phyloP scores from a whole-genome alignment of 2,329 filamentous ascomycete species.

The Monilinia laxa region DNA sequence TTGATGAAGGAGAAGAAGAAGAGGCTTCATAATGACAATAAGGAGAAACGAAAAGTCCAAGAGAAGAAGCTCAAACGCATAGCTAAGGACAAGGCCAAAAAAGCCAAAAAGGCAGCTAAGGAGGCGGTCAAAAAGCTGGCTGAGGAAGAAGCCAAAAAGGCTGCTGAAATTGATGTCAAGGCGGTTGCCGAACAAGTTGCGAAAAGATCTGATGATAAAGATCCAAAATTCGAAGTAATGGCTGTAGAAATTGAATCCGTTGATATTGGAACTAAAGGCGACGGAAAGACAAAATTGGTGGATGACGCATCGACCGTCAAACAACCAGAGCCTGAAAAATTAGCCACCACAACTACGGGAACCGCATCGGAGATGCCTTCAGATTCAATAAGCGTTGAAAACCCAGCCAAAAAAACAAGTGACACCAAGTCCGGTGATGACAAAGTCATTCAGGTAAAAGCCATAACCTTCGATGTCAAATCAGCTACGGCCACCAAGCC shows the following conservation, averaged over 20 bases:
- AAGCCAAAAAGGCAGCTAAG: constrained; percentile 24
- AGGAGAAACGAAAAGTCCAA: constrained; percentile 25
- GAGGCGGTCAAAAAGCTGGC: constrained; percentile 25
- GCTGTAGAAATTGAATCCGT: constrained; percentile 1
- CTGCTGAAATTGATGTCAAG: constrained; percentile 2
- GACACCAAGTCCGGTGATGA: neutral
- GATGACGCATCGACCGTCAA: neutral
- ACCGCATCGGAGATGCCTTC: neutral
- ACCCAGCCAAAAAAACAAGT: neutral
- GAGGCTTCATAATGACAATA: constrained; percentile 27
- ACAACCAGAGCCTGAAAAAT: neutral
- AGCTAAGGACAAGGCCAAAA: constrained; percentile 27
- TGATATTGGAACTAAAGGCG: constrained; percentile 13
- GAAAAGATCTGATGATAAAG: constrained; percentile 1
- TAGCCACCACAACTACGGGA: neutral
- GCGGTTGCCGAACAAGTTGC: constrained; percentile 2
- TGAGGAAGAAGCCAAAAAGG: constrained; percentile 22
- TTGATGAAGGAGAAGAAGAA: constrained; percentile 36
- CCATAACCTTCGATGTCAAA: constrained; percentile 8
- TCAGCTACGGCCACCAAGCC: neutral
- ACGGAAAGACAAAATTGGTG: constrained; percentile 10
- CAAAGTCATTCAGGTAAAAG: constrained; percentile 11
- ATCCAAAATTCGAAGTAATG: constrained; percentile 17
- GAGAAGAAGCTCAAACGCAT: constrained; percentile 22
- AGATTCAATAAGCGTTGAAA: neutral